Evolutionary conservation across 176 grass and related monocot species (phyloP).

Genomic region (Carex scoparia): DNA sequence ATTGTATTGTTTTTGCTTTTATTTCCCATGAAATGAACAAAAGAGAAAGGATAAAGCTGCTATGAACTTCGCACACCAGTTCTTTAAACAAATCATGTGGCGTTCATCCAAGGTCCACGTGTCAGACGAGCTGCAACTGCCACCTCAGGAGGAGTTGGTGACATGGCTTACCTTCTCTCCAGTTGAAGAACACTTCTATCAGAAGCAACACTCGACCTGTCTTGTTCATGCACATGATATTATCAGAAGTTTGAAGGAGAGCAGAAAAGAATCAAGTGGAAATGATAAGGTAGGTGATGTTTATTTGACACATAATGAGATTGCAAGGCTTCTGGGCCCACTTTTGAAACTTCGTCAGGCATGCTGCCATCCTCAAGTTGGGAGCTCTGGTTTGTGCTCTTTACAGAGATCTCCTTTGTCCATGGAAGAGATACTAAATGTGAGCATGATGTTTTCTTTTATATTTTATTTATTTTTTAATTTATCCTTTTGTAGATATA

Average conservation of each 20-base stretch:
- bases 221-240: constrained; percentile 87
- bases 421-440: constrained; percentile 95
- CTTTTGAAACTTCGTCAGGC: constrained; percentile 94
- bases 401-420: constrained; percentile 79
- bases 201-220: constrained; percentile 87
- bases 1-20: constrained; percentile 11
- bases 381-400: constrained; percentile 90
- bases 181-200: constrained; percentile 98
- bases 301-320: constrained; percentile 66
- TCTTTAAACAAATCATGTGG: constrained; percentile 95
- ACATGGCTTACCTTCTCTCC: constrained; percentile 78
- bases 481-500: constrained; percentile 5
- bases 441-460: constrained; percentile 29
- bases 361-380: constrained; percentile 96
- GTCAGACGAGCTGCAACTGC: constrained; percentile 65
- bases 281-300: constrained; percentile 18
- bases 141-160: constrained; percentile 79
- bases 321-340: constrained; percentile 67
- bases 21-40: constrained; percentile 9
- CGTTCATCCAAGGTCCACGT: constrained; percentile 97
- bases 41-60: constrained; percentile 64
- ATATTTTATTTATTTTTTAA: constrained; percentile 11
- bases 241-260: constrained; percentile 68
- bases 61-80: constrained; percentile 72
- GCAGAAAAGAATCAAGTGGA: constrained; percentile 33